Base-by-base conservation (phyloP, 441 rosid species). In the Codiaeum variegatum region DNA sequence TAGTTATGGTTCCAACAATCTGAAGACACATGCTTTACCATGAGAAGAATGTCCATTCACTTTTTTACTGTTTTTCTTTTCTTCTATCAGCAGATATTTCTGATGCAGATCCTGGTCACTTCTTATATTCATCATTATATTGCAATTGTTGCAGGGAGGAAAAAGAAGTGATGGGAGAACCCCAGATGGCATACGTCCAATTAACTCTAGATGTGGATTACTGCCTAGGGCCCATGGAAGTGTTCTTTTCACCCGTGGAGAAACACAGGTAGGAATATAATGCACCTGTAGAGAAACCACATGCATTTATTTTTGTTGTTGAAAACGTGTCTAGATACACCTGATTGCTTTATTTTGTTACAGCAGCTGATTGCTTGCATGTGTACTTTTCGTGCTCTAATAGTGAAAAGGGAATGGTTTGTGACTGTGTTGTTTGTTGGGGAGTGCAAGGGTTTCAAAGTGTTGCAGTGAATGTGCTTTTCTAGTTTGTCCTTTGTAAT, bases 221-320 rank as follows among this genome's bases (percentile, higher is more conserved):
- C 97, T 96, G 75, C 99, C 98, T 73, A 89, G 99, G 78, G 94
- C 98, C 24, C 99, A 96, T 80, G 98, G 99, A 75, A 96, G 99
- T 81, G 85, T 95, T 77, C 99, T 96, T 73, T 96, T 96, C 83
- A 96, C 99, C 40, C 99, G 97, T 26, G 99, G 99, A 44, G 99
- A 96, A 88, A 96, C 99, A 62, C 99, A 96, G 97, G 99, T 91
- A 72, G 64, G 70, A 52, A 61, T 67, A 61, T 38, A 40, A 51
- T 47, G 18, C 44, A 10, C 52, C 21, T n/a, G 6, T 15, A 47
- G 26, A n/a, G 58, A 52, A 52, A n/a, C 13, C 28, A n/a, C 58
- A 49, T 52, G 12, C 21, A 49, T 67, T 47, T 59, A 13, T 56
- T 54, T 70, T 47, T 54, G 3, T 66, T 62, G 42, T 40, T 18